Evolutionary conservation across 78 protist species (phyloP), one percentile per base, ranked within the genome.

Genomic region (Emiliania huxleyi): DNA sequence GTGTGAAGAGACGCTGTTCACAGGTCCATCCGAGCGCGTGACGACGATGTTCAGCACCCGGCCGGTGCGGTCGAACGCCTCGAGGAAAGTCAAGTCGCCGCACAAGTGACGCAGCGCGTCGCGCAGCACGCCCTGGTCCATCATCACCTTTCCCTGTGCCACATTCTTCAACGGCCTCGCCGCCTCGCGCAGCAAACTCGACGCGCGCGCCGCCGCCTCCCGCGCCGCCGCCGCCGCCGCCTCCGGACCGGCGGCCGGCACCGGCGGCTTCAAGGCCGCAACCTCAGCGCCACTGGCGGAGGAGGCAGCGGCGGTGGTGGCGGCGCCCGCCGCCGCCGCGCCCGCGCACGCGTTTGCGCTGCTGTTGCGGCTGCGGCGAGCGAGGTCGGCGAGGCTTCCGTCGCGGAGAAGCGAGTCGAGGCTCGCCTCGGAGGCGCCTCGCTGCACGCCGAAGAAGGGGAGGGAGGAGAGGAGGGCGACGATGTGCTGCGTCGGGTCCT

Each of bases 11-110:
- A n/a, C n/a, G n/a, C n/a, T n/a, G n/a, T n/a, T n/a, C n/a, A n/a
- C n/a, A n/a, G n/a, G n/a, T n/a, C n/a, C n/a, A n/a, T n/a, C n/a
- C 1, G 38, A 79, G 29, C 87, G 44, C 26, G 69, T 42, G 37
- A 97, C 96, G 38, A 95, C 93, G 46, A 97, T 95, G 93, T 96
- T 96, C 83, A 97, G 73, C 42, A 96, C 89, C 19, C 97, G 93
- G 48, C 96, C 95, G 4, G 98, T 96, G 83, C 56, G 62, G 62
- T 91, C 62, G 94, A 95, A 97, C 21, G 97, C 97, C 79, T 97
- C 97, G 4, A n/a, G 75, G 90, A 94, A 94, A 33, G 96, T 94
- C 23, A 87, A 0, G 69, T 95, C 95, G 40, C 98, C 98, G 12
- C 93, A 40, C 35, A 79, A 37, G 11, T 37, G 29, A 12, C 1